Conservation (phyloP, 1,139 yeast genomes). For the Entelexis paramagnoliae region DNA sequence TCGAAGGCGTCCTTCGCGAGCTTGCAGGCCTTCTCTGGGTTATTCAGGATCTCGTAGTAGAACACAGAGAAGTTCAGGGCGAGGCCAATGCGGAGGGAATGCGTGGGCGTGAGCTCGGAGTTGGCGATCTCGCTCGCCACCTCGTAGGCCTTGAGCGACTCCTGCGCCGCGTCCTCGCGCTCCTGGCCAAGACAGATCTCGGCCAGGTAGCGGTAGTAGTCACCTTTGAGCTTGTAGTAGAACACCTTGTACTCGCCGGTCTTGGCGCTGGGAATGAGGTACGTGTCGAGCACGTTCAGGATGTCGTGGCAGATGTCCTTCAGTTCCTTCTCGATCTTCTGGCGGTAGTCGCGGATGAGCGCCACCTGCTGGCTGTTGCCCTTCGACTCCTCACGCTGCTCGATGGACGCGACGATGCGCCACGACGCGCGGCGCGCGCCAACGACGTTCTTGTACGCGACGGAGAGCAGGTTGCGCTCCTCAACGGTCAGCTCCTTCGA, state of each 20-base stretch:
- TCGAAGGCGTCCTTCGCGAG: conserved; percentile 98
- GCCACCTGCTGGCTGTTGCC: conserved; percentile 75
- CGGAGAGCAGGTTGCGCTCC: conserved; percentile 93
- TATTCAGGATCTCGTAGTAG: conserved; percentile 94
- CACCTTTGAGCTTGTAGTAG: conserved; percentile 99
- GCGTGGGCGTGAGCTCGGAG: conserved; percentile 96
- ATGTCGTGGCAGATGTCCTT: conserved; percentile 94
- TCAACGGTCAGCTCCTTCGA: conserved; percentile 95
- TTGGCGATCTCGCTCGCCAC: conserved; percentile 96
- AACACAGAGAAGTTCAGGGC: conserved; percentile 97
- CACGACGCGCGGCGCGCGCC: conserved; percentile 99
- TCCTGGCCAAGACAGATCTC: conserved; percentile 90
- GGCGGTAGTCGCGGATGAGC: conserved; percentile 87
- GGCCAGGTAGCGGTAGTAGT: conserved; percentile 97
- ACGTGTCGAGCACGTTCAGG: conserved; percentile 73
- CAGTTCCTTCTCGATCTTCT: conserved; percentile 90
- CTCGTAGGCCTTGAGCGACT: conserved; percentile 92
- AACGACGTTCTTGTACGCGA: conserved; percentile 95
- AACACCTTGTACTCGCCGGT: conserved; percentile 97
- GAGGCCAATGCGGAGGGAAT: conserved; percentile 95
- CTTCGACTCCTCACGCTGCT: conserved; percentile 97
- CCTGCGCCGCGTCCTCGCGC: conserved; percentile 89
- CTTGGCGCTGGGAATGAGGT: conserved; percentile 89
- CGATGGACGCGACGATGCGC: conserved; percentile 98
- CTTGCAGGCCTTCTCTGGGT: conserved; percentile 99